Evolutionary conservation across 2,329 filamentous ascomycete genomes (phyloP), one percentile per base, ranked within the genome.

Genomic region (Phoma herbarum): DNA sequence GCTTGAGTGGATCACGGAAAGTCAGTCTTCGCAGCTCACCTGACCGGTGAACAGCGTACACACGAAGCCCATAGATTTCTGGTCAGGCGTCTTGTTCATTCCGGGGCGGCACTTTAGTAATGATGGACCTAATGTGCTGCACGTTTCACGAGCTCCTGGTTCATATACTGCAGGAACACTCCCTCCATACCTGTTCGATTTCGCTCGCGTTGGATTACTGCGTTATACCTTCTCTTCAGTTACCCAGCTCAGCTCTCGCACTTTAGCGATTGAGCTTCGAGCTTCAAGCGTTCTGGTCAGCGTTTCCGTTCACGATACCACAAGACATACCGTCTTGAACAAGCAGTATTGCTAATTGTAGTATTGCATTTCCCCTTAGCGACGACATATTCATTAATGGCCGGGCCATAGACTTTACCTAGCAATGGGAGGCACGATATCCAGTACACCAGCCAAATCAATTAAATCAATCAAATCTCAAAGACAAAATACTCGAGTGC

Each of bases 1-100:
- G 78, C 60, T 61, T 75, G 52, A 73, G 67, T 50, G 66, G 68
- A 20, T 66, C 67, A 22, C 64, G 66, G 28, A 75, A 70, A 57
- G 66, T 76, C 26, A 71, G 61, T 29, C 61, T 76, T 1, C 67
- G 73, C 37, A 60, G 57, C 41, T 67, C 66, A 25, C 61, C 64
- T 28, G 65, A 68, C 41, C 57, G 62, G 51, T 69, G 60, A 68
- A n/a, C 10, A 9, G 4, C 12, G 18, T n/a, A 49, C 12, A 47
- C 39, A 29, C 14, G 29, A 14, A 48, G 22, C 53, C 39, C 8
- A 52, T 39, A 44, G 28, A 39, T 55, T 23, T 48, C 10, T 22
- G 23, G 26, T 26, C 39, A 22, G 23, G 23, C 29, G 39, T 53
- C 33, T 50, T 23, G 31, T 23, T 49, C 23, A 16, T 37, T 42